Evolutionary conservation across 352 stramenopile species (phyloP).

Genomic region (Globisporangium abappressorium): DNA sequence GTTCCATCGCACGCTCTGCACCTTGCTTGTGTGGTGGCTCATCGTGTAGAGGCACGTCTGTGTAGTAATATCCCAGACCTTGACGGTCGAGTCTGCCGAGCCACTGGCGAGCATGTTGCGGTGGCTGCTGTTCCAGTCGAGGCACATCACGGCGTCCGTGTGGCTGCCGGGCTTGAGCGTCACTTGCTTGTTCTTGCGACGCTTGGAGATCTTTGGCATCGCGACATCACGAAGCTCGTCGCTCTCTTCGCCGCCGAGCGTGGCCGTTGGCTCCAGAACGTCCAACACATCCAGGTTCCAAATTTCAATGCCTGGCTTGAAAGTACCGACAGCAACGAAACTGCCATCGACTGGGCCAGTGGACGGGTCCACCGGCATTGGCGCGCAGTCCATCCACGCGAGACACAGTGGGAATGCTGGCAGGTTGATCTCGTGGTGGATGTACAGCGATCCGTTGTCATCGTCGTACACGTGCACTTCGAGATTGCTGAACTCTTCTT

Average conservation of each 20-base stretch:
- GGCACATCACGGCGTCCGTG: slow-evolving; percentile 96
- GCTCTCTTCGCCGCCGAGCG: slow-evolving; percentile 93
- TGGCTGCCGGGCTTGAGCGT: slow-evolving; percentile 93
- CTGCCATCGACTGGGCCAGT: slow-evolving; percentile 88
- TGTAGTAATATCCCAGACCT: slow-evolving; percentile 94
- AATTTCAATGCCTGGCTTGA: slow-evolving; percentile 99
- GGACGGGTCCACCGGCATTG: slow-evolving; percentile 50
- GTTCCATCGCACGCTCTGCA: slow-evolving; percentile 97
- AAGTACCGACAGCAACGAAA: slow-evolving; percentile 99
- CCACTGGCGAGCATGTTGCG: slow-evolving; percentile 97
- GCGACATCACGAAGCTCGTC: slow-evolving; percentile 74
- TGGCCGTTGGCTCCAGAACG: slow-evolving; percentile 94
- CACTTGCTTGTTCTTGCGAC: slow-evolving; percentile 66
- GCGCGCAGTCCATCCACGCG: slow-evolving; percentile 94
- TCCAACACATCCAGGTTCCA: slow-evolving; percentile 99
- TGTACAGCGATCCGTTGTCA: slow-evolving; percentile 96
- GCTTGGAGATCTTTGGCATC: slow-evolving; percentile 65
- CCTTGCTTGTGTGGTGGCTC: slow-evolving; percentile 98
- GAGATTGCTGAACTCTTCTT: slow-evolving; percentile 98
- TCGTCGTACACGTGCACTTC: slow-evolving; percentile 99
- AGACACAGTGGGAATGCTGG: slow-evolving; percentile 98
- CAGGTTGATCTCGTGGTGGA: slow-evolving; percentile 99
- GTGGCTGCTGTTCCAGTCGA: slow-evolving; percentile 98
- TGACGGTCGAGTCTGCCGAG: slow-evolving; percentile 97
- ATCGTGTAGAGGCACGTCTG: slow-evolving; percentile 95